Evolutionary conservation across 164 flowering plant genomes (phyloP), one percentile per base, ranked within the genome.

Genomic region (Stephania cephalantha): DNA sequence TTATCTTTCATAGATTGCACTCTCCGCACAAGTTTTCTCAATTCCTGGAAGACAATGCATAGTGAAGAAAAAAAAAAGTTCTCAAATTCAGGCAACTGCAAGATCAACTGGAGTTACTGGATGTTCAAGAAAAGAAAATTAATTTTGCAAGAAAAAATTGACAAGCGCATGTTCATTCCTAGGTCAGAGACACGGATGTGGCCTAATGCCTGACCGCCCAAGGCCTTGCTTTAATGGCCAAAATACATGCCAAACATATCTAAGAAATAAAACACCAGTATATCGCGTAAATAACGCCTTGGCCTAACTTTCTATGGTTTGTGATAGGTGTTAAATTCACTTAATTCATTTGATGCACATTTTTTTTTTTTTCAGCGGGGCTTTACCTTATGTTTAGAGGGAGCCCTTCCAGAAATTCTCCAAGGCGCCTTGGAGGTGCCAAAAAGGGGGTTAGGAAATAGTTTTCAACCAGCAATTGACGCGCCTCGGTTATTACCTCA

Each of bases 11-110:
- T 20, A 42, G 83, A 76, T 10, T 88, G 92, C 35, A 90, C 90
- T 82, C 77, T 85, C 48, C 91, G 84, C 3, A 92, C 91, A 74
- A 90, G 91, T 80, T 82, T 87, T 10, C 92, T 85, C 73, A 89
- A 66, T 74, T 90, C 91, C 94, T 91, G 86, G 44, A 4, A 58
- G 20, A 58, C 5, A 5, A 58, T 58, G 15, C 55, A 50, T 10
- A 50, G 13, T 50, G 55, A 50, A 9, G 4, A 15, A 15, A 50
- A 50, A 50, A 11, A 50, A 50, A 9, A 10, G 12, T 50, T 8
- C 7, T 50, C 12, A 50, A 50, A 11, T 50, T 50, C 55, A 50
- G 15, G 7, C 11, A 7, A 50, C 0, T 7, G 55, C 15, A 50
- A 10, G 13, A 8, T 48, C 13, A 48, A 7, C 53, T 48, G 53